These are phyloP conservation scores for Vinca minor DNA, from an alignment of 257 asterid genomes.

Conservation along the genomic window DNA sequence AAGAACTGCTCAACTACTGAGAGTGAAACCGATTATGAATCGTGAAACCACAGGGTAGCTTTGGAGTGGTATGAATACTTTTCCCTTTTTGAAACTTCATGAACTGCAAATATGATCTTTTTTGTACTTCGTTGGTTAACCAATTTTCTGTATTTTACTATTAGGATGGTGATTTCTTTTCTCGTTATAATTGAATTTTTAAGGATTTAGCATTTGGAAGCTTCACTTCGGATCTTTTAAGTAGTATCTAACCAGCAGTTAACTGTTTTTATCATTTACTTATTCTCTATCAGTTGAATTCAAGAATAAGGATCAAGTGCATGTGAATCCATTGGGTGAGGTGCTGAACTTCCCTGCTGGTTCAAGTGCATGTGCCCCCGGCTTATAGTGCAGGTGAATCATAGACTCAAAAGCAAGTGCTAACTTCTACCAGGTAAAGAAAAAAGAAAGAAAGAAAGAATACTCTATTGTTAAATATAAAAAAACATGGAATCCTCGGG, in stretches of 20 bases:
- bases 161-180: not conserved
- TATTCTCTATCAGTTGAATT: not conserved
- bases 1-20: constrained; percentile 49
- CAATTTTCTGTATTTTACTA: not conserved
- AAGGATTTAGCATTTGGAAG: not conserved
- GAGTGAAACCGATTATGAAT: constrained; percentile 36
- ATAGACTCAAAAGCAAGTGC: too few relatives aligned
- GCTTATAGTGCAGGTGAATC: too few relatives aligned
- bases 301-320: too few relatives aligned
- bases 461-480: too few relatives aligned
- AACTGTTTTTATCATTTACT: not conserved
- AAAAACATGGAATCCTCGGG: too few relatives aligned
- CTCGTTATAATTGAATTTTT: not conserved
- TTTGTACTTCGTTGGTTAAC: not conserved
- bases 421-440: too few relatives aligned
- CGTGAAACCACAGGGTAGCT: not conserved
- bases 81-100: not conserved
- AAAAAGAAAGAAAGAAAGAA: too few relatives aligned
- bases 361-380: not conserved
- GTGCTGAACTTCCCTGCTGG: not conserved
- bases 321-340: not conserved
- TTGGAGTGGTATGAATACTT: not conserved
- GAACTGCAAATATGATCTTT: not conserved
- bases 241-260: not conserved
- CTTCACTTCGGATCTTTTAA: not conserved